Evolutionary conservation across 2,329 filamentous ascomycete genomes (phyloP), one percentile per base, ranked within the genome.

Genomic region (Botrytis galanthina): DNA sequence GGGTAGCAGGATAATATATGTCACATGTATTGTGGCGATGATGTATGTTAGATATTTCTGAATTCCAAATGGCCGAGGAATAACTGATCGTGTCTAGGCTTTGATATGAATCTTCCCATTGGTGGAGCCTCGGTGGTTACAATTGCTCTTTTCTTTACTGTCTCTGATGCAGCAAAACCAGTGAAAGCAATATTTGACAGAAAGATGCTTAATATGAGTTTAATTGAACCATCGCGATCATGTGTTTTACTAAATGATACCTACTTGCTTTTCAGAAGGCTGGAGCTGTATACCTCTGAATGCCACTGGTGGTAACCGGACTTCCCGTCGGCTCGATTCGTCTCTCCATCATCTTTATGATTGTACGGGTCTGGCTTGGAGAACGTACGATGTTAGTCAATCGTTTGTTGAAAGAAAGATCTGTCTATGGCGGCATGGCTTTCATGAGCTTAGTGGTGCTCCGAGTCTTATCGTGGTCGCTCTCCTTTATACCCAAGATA

Each of bases 101-200:
- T 32, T 74, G 73, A 78, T 76, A 83, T 83, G 78, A 83, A 81
- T 70, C 78, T 85, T 1, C 82, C 80, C 22, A 26, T 85, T 35
- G 83, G 83, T 20, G 82, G 78, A 5, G 72, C 82, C 20, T 81
- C 81, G 0, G 72, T 82, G 6, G 73, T 79, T 16, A 79, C 83
- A 39, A 80, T 83, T 42, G 66, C 82, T 26, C 72, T 84, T 64
- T 80, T 82, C 71, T 81, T 84, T 75, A n/a, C 39, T 37, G 8
- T 2, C 3, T 5, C 4, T 7, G 20, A 67, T 51, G 22, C 12
- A n/a, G 29, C 44, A 51, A 67, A 51, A 1, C 22, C 8, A 26
- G 44, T 12, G 7, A 37, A 26, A 37, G 32, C 44, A 71, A 51
- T 9, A 32, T 62, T 20, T 29, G 1, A 12, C n/a, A 37, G 32